Evolutionary conservation across 805 yeast genomes (phyloP), one percentile per base, ranked within the genome.

Genomic region (Starmerella davenportii): DNA sequence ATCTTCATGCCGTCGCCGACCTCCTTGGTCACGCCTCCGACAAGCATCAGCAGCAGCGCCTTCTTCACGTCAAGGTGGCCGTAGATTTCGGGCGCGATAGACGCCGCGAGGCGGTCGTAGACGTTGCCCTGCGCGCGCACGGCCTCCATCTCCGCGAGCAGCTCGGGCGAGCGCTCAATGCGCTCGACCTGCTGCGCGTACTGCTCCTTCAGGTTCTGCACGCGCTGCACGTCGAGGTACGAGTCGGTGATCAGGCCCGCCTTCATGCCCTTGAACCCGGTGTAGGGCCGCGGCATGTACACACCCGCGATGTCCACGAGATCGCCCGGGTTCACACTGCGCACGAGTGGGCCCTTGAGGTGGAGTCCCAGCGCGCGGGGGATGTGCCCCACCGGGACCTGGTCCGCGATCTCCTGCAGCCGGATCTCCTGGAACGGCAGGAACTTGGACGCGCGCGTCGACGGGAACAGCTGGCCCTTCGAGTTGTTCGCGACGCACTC

Each of bases 341-440:
- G 71, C 21, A 84, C 95, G 39, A 90, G 62, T 42, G 81, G 78
- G 33, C 99, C 99, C 51, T 79, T 80, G n/a, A 87, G 74, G 55
- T 87, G 94, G 40, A 87, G 69, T 14, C 77, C 71, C 45, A 90
- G 64, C 23, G 82, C 63, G 52, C 99, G 71, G 36, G 99, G 99
- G 46, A 90, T 90, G 58, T 87, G 95, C 38, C 98, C 98, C 21
- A 85, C 87, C 1, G 99, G 99, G 15, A 90, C 98, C 61, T 90
- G 98, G 47, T 77, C 76, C 4, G 96, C 80, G 55, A 87, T 64
- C 60, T 90, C 99, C 63, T 90, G 99, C 44, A 90, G 68, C 52
- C 81, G 77, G 40, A 85, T 90, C 52, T 90, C 98, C 62, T 90
- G 99, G 67, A 85, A 90, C 5, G 94, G 80, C 39, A 78, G 68